Percentiles rank a stretch among this genome's conserved stretches.
Conservation (phyloP, 805 yeast species). For the Metschnikowia chrysomelidarum region DNA sequence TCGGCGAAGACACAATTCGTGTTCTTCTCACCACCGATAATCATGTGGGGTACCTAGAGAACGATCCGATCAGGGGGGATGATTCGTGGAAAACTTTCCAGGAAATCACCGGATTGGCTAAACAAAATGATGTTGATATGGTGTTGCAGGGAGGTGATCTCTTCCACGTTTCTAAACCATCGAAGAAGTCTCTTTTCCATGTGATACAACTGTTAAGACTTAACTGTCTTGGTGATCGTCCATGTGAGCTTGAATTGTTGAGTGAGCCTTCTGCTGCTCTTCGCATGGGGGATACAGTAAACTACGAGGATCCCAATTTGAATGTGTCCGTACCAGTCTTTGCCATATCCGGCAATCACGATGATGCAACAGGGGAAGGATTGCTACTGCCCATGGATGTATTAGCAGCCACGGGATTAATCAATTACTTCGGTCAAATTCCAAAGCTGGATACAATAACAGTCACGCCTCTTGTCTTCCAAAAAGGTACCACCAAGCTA, state of each 20-base stretch:
- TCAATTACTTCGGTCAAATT: slow-evolving; percentile 88
- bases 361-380: slow-evolving; percentile 89
- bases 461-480: slow-evolving; percentile 73
- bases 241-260: slow-evolving; percentile 78
- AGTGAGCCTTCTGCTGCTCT: slow-evolving; percentile 72
- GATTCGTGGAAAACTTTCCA: slow-evolving; percentile 87
- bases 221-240: slow-evolving; percentile 80
- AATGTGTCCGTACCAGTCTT: slow-evolving; percentile 89
- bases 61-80: slow-evolving; percentile 85
- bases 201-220: slow-evolving; percentile 70
- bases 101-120: slow-evolving; percentile 75
- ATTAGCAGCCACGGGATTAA: slow-evolving; percentile 72
- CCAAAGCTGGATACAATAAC: slow-evolving; percentile 70
- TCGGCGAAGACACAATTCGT: slow-evolving; percentile 66
- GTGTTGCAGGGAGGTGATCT: slow-evolving; percentile 90
- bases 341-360: slow-evolving; percentile 94
- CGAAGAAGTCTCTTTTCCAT: slow-evolving; percentile 80
- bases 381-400: slow-evolving; percentile 84
- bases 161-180: slow-evolving; percentile 87
- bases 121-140: slow-evolving; percentile 74
- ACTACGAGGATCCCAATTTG: slow-evolving; percentile 87
- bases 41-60: slow-evolving; percentile 91
- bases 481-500: slow-evolving; percentile 76
- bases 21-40: slow-evolving; percentile 90
- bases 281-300: slow-evolving; percentile 65